Conservation (phyloP, 192 early-diverging fungal genomes). For the Geranomyces variabilis region DNA sequence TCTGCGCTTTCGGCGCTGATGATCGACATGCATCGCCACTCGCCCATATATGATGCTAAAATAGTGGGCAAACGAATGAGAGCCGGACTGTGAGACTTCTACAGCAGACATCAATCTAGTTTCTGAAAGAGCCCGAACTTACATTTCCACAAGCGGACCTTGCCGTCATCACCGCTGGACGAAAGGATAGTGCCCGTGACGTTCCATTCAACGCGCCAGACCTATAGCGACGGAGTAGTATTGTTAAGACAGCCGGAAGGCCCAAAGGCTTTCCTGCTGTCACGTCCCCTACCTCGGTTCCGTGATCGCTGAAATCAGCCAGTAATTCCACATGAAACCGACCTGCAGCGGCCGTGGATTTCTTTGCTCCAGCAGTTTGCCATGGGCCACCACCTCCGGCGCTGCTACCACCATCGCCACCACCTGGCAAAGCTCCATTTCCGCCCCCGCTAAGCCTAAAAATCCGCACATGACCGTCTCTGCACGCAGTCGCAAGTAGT, state of each 20-base stretch:
- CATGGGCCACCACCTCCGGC: not conserved
- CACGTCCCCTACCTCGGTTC: conserved; percentile 62
- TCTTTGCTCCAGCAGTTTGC: conserved; percentile 25
- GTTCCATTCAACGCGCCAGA: conserved; percentile 89
- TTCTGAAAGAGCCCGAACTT: too few species aligned
- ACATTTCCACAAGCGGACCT: conserved; percentile 80
- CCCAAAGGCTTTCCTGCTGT: too few species aligned
- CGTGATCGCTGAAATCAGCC: conserved; percentile 66
- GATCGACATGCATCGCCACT: conserved; percentile 67
- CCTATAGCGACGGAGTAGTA: conserved; percentile 47
- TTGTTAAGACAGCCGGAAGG: not conserved
- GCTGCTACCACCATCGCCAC: conserved; percentile 13
- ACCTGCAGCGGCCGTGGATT: not conserved
- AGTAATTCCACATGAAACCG: conserved; percentile 59
- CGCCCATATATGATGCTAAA: conserved; percentile 46
- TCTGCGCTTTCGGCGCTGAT: conserved; percentile 52
- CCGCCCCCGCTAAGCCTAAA: conserved; percentile 66
- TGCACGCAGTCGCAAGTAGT: conserved; percentile 80
- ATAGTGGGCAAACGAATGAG: not conserved
- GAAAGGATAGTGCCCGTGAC: conserved; percentile 78
- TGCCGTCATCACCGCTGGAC: conserved; percentile 82
- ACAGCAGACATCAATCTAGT: too few species aligned
- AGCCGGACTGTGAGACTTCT: conserved; percentile 1
- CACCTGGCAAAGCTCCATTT: conserved; percentile 23
- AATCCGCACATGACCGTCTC: conserved; percentile 75